A percentile compares a stretch with the other conserved stretches of the same genome.
These are phyloP conservation scores for Daldinia caldariorum DNA, from an alignment of 495 filamentous ascomycete species.

Conservation along the genomic window DNA sequence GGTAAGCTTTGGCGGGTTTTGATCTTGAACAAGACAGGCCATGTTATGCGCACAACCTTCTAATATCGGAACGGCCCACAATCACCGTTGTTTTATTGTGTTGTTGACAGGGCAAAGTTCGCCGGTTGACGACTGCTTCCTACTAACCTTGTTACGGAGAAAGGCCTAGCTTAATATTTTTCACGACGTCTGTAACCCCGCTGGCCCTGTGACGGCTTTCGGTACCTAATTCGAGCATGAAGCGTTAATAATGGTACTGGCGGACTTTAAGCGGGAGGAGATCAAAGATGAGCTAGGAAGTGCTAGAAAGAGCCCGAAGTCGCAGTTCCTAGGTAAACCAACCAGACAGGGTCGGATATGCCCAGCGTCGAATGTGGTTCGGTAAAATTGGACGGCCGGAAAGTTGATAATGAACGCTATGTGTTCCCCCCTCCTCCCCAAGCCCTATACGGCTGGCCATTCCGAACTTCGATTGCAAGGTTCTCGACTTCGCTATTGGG, in stretches of 20 bases:
- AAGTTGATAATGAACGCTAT: slow-evolving; percentile 37
- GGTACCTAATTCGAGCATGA: slow-evolving; percentile 27
- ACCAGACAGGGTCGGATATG: slow-evolving; percentile 22
- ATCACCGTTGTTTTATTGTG: slow-evolving; percentile 24
- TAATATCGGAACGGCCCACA: slow-evolving; percentile 34
- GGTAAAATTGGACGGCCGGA: slow-evolving; percentile 45
- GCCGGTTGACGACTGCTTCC: slow-evolving; percentile 25
- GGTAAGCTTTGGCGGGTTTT: slow-evolving; percentile 35
- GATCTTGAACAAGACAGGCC: slow-evolving; percentile 23
- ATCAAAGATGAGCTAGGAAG: slow-evolving; percentile 4
- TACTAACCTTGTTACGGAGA: slow-evolving; percentile 3
- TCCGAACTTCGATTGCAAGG: slow-evolving; percentile 30
- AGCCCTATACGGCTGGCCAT: slow-evolving; percentile 33
- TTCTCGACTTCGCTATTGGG: slow-evolving; percentile 24
- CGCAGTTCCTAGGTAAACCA: slow-evolving; percentile 14
- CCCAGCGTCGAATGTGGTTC: slow-evolving; percentile 37
- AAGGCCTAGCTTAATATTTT: slow-evolving; percentile 4
- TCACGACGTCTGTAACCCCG: background rate
- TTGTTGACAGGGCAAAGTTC: slow-evolving; percentile 21
- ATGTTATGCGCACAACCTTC: slow-evolving; percentile 17
- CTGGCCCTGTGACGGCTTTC: background rate
- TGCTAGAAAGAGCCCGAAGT: slow-evolving; percentile 17
- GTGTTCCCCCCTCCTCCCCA: slow-evolving; percentile 11
- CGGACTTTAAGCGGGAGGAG: slow-evolving; percentile 31
- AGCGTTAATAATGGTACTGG: slow-evolving; percentile 20